A percentile compares a stretch with the other conserved stretches of the same genome.
These are phyloP conservation scores for Nissolia schottii DNA, from an alignment of 306 rosid species.

Conservation along the genomic window DNA sequence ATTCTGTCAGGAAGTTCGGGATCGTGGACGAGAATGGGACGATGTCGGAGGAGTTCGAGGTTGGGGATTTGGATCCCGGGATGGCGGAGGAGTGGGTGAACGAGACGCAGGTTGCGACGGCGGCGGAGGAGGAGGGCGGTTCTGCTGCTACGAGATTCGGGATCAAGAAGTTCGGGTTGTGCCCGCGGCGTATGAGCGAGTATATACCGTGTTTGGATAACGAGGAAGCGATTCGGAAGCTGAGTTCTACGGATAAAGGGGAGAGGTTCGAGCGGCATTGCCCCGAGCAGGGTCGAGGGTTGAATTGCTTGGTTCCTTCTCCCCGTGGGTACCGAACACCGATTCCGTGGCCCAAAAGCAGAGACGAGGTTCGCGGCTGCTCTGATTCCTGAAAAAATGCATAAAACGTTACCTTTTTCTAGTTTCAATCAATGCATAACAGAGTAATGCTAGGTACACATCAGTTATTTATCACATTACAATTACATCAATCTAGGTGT, in stretches of 20 bases:
- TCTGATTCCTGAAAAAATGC: not conserved
- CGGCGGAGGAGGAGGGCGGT: not conserved
- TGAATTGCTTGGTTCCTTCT: slow-evolving; percentile 90
- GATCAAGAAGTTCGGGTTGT: slow-evolving; percentile 53
- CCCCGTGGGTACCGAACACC: slow-evolving; percentile 72
- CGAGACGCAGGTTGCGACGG: slow-evolving; percentile 33
- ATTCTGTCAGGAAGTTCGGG: slow-evolving; percentile 49
- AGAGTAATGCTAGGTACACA: too few relatives aligned
- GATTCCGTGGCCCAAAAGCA: slow-evolving; percentile 90
- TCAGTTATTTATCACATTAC: too few relatives aligned
- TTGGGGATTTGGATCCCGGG: slow-evolving; percentile 63
- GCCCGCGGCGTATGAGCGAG: slow-evolving; percentile 60
- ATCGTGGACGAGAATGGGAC: slow-evolving; percentile 80
- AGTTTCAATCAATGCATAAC: too few relatives aligned
- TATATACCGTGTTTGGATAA: slow-evolving; percentile 94
- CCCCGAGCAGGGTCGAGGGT: slow-evolving; percentile 41
- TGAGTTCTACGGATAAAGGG: slow-evolving; percentile 61
- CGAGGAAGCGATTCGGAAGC: slow-evolving; percentile 51
- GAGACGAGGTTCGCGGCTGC: slow-evolving; percentile 62
- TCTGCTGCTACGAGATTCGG: slow-evolving; percentile 20
- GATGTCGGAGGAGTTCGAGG: slow-evolving; percentile 75
- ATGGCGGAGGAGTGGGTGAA: slow-evolving; percentile 77
- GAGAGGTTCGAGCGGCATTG: slow-evolving; percentile 84
- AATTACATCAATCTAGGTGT: not conserved
- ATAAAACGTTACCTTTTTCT: not conserved